phyloP scores from a whole-genome alignment of 2,329 filamentous ascomycete genomes.

The Aspergillus felis region DNA sequence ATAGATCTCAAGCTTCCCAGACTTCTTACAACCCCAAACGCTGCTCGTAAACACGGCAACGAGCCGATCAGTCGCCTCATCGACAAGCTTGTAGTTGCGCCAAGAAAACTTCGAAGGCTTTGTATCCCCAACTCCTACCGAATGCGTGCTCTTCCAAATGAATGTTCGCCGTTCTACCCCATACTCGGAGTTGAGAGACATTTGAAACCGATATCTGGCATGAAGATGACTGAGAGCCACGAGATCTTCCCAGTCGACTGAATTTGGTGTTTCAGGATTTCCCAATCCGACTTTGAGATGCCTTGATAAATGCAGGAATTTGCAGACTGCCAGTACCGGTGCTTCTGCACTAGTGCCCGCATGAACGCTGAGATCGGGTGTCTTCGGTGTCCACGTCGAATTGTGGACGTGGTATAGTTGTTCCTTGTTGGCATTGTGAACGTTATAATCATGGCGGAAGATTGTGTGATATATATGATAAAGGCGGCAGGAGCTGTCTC shows the following conservation, averaged over 20 bases:
- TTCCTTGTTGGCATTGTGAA: constrained; percentile 15
- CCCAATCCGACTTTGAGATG: constrained; percentile 31
- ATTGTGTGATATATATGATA: constrained; percentile 23
- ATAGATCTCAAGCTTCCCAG: constrained; percentile 30
- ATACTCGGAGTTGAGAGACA: constrained; percentile 11
- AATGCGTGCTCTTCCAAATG: constrained; percentile 31
- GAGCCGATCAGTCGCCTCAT: constrained; percentile 25
- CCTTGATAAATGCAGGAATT: constrained; percentile 32
- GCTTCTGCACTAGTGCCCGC: constrained; percentile 20
- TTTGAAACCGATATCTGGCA: constrained; percentile 27
- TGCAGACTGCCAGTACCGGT: constrained; percentile 26
- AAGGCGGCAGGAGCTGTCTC: constrained; percentile 4
- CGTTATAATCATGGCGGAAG: constrained; percentile 21
- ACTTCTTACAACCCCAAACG: constrained; percentile 23
- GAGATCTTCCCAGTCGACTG: constrained; percentile 29
- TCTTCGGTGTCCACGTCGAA: constrained; percentile 25
- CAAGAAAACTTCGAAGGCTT: constrained; percentile 17
- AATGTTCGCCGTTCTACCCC: constrained; percentile 20
- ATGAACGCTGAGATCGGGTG: constrained; percentile 34
- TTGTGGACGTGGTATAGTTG: constrained; percentile 25
- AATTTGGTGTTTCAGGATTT: constrained; percentile 20
- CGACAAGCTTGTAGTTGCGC: constrained; percentile 32
- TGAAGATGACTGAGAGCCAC: constrained; percentile 20
- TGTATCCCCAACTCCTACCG: constrained; percentile 24
- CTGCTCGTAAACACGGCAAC: constrained; percentile 31